These are phyloP conservation scores for Ceratobasidium sp. DNA, from an alignment of 1,284 basidiomycete species.

Conservation along the genomic window DNA sequence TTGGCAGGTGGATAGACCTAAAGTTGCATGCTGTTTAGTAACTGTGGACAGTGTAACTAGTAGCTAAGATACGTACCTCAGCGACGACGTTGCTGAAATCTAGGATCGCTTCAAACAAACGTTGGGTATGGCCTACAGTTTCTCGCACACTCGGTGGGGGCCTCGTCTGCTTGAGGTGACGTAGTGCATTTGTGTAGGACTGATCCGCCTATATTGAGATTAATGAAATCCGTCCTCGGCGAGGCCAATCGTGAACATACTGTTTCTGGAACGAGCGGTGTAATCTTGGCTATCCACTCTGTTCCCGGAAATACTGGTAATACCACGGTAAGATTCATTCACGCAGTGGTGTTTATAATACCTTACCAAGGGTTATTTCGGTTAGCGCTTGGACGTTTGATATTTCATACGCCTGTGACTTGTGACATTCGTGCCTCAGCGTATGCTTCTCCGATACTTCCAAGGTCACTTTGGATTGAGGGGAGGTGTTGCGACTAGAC, in stretches of 20 bases:
- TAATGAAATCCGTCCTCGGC: not conserved
- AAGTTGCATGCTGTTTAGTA: not conserved
- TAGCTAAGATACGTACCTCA: not conserved
- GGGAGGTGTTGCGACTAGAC: not conserved
- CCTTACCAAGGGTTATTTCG: not conserved
- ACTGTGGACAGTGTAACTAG: not conserved
- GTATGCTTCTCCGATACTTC: not conserved
- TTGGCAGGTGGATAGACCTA: constrained; percentile 5
- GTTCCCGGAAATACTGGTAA: too few relatives aligned
- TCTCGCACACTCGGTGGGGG: not conserved
- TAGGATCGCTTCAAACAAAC: not conserved
- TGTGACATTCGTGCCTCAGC: not conserved
- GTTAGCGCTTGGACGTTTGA: not conserved
- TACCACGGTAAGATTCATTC: too few relatives aligned
- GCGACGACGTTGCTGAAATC: not conserved
- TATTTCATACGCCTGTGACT: not conserved
- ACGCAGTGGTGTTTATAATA: too few relatives aligned
- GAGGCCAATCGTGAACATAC: not conserved
- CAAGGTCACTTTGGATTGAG: not conserved
- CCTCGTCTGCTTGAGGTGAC: not conserved
- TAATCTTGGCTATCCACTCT: not conserved
- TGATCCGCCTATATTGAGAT: not conserved
- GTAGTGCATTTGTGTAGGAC: not conserved
- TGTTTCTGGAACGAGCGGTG: not conserved
- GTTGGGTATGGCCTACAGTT: not conserved